Conservation (phyloP, 805 yeast species). For the Kluyveromyces siamensis region DNA sequence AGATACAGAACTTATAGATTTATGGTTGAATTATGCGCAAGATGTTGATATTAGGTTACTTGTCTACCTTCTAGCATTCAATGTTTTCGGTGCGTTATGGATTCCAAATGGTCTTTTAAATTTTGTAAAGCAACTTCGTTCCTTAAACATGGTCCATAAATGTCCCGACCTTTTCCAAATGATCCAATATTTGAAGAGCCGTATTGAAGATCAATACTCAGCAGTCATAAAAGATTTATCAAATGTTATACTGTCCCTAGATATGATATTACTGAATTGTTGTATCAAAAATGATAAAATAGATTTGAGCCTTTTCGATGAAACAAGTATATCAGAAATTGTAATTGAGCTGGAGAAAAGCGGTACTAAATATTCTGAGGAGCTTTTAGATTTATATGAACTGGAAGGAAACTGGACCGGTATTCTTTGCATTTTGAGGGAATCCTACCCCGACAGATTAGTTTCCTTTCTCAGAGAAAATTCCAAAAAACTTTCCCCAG, state of each 20-base stretch:
- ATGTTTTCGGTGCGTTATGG: conserved; percentile 25
- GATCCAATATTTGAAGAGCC: conserved; percentile 4
- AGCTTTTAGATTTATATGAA: conserved; percentile 11
- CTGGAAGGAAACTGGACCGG: conserved; percentile 9
- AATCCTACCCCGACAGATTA: conserved; percentile 2
- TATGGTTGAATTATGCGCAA: conserved; percentile 13
- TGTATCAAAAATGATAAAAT: conserved; percentile 3
- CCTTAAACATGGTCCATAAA: conserved; percentile 20
- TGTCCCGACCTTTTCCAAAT: conserved; percentile 7
- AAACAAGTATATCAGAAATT: conserved; percentile 12
- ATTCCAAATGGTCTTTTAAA: conserved; percentile 19
- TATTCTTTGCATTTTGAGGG: conserved; percentile 8
- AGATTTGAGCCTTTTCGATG: conserved; percentile 11
- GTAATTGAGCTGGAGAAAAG: conserved; percentile 6
- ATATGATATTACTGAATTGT: conserved; percentile 14
- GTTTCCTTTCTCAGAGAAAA: conserved; percentile 8
- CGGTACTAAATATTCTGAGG: conserved; percentile 2
- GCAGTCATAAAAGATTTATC: conserved; percentile 8
- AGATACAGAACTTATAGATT: conserved; percentile 9
- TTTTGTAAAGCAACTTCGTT: conserved; percentile 15
- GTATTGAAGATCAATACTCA: conserved; percentile 2
- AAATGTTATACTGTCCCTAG: conserved; percentile 17
- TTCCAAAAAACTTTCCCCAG: conserved; percentile 7
- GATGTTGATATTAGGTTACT: conserved; percentile 22
- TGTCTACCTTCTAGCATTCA: conserved; percentile 17